Evolutionary conservation across 2,329 filamentous ascomycete species (phyloP).

Genomic region (Epichloe brachyelytri): DNA sequence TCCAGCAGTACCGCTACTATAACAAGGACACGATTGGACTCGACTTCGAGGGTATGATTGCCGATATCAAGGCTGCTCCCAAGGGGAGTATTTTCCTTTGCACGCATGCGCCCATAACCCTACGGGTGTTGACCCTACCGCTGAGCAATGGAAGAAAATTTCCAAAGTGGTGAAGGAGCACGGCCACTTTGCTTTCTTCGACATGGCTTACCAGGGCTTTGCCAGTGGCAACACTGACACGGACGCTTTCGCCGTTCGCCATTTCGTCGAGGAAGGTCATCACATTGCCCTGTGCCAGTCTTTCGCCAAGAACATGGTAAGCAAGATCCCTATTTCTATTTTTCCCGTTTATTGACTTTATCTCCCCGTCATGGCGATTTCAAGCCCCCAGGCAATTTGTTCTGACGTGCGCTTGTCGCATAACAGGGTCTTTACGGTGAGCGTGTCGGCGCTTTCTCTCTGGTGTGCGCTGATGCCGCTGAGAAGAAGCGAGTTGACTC

Average conservation of each 20-base stretch:
- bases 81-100: conserved; percentile 82
- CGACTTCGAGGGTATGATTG: conserved; percentile 88
- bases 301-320: conserved; percentile 98
- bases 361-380: neutral
- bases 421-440: conserved; percentile 86
- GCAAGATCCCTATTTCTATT: conserved; percentile 10
- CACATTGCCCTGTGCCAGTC: conserved; percentile 80
- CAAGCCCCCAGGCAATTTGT: neutral
- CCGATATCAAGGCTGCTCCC: conserved; percentile 80
- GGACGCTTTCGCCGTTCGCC: conserved; percentile 84
- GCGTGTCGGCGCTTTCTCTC: conserved; percentile 91
- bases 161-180: conserved; percentile 74
- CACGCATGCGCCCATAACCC: conserved; percentile 98
- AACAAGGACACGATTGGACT: conserved; percentile 97
- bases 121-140: conserved; percentile 86
- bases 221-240: conserved; percentile 82
- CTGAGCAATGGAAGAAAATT: conserved; percentile 87
- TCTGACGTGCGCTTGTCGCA: neutral
- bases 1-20: conserved; percentile 97
- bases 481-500: conserved; percentile 95
- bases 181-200: conserved; percentile 91
- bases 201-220: conserved; percentile 99
- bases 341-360: neutral
- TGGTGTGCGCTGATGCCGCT: conserved; percentile 71
- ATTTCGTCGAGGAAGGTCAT: conserved; percentile 90